Percentiles rank a stretch among this genome's conserved stretches.
phyloP scores from a whole-genome alignment of 1,139 yeast species.

The Zygosaccharomyces pseudobailii region DNA sequence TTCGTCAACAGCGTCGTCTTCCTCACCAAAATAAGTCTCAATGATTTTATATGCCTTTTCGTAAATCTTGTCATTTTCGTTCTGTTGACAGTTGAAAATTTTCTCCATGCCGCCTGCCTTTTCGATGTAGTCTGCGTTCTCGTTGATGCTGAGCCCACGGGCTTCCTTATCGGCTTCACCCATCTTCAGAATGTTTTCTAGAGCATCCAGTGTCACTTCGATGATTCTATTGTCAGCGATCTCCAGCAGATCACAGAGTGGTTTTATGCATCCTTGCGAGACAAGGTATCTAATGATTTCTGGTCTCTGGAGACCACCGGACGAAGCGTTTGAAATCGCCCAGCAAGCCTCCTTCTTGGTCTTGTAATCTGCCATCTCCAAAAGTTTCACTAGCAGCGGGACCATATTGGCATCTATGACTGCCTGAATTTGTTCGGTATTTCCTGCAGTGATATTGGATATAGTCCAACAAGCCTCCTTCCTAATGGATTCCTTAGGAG shows the following conservation, averaged over 20 bases:
- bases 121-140: slow-evolving; percentile 86
- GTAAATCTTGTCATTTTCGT: slow-evolving; percentile 87
- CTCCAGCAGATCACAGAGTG: slow-evolving; percentile 84
- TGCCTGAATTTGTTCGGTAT: slow-evolving; percentile 90
- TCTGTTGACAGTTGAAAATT: slow-evolving; percentile 88
- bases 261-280: slow-evolving; percentile 93
- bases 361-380: slow-evolving; percentile 81
- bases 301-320: slow-evolving; percentile 90
- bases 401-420: slow-evolving; percentile 91
- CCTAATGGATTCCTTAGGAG: slow-evolving; percentile 86
- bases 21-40: slow-evolving; percentile 86
- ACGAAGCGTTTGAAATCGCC: slow-evolving; percentile 97
- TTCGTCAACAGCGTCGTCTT: slow-evolving; percentile 71
- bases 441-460: slow-evolving; percentile 96
- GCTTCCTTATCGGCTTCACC: slow-evolving; percentile 91
- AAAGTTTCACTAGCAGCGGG: slow-evolving; percentile 84
- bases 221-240: slow-evolving; percentile 88
- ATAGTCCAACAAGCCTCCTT: slow-evolving; percentile 99
- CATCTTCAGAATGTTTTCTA: slow-evolving; percentile 87
- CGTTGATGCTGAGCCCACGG: slow-evolving; percentile 63
- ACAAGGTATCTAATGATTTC: slow-evolving; percentile 92
- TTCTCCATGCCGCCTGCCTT: slow-evolving; percentile 99
- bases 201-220: slow-evolving; percentile 92
- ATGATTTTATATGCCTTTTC: slow-evolving; percentile 86
- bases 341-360: slow-evolving; percentile 98